Evolutionary conservation across 331 rosid genomes (phyloP), one percentile per base, ranked within the genome.

Genomic region (Telfairia occidentalis): DNA sequence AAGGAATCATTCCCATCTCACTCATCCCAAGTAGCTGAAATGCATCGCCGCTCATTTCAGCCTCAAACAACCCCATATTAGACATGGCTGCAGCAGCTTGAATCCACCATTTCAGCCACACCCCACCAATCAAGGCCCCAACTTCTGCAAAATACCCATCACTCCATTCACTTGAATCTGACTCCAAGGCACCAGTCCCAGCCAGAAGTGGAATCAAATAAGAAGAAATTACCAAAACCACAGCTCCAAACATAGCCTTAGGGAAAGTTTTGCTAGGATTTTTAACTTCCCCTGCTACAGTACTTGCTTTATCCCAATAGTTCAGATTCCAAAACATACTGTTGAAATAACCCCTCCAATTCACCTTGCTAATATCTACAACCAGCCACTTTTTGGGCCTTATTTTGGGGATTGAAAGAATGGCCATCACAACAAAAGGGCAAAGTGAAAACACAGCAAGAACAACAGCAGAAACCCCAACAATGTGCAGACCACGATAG

Each of bases 241-340:
- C 83, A 48, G 89, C 96, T 73, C 91, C 96, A 45, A 82, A 16
- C 75, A 92, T 93, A 5, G 96, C 97, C 80, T 81, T 88, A 0
- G 96, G 97, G 63, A 90, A 90, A 0, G 90, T 88, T 76, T 82
- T 79, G 30, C 89, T 85, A 0, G 97, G 94, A 83, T 88, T 83
- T 16, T 92, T 88, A 73, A 90, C 89, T 86, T 92, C 97, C n/a
- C 96, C 96, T 0, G 94, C 94, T 64, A 92, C 84, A 2, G 96
- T 90, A 80, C 96, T 92, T 23, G 94, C 96, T 78, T 92, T 92
- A 32, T 92, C 97, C 97, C 97, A 92, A 38, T 90, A 92, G 53
- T 92, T 92, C 78, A 92, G 60, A 71, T 92, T 92, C 97, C 97
- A 92, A 63, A 90, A 92, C 92, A 92, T 81, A 49, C 75, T 80